Base-by-base conservation (phyloP, 176 grass and related monocot species). In the Musa schizocarpa region DNA sequence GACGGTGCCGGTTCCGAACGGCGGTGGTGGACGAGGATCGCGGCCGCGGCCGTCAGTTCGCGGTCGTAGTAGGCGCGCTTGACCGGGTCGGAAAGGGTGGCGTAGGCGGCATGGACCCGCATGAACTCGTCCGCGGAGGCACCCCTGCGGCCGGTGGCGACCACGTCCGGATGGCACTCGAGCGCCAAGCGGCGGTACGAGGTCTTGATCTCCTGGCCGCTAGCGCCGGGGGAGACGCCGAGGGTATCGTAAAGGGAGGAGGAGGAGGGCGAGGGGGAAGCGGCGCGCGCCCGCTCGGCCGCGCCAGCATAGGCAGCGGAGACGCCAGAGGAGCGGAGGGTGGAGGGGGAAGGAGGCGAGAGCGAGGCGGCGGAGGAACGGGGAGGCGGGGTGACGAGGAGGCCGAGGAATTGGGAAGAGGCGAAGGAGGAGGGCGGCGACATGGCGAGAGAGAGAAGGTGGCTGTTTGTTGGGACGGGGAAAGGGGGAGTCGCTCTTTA, bases 31-130 rank as follows among this genome's bases (percentile, higher is more conserved):
- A 65, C 9, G 2, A 50, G 48, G 43, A 70, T 17, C 1, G 20
- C 74, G 5, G 17, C 68, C 29, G n/a, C 9, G 43, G 25, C 10
- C 23, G 87, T 65, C 65, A 86, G 76, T 54, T 48, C 58, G 72
- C 75, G 83, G 52, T 92, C 83, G 83, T 92, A 92, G 75, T 88
- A 81, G 23, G 86, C 78, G 71, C 86, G 86, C 76, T 84, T 92
- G 71, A 26, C 56, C 54, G 89, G 86, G 63, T 92, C 86, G 23
- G 81, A 88, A 64, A 86, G 86, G 57, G 81, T 92, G 67, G 63
- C 63, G 67, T 92, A 92, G 58, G 89, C 89, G 51, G 78, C 72
- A 71, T 92, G 89, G n/a, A 92, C 76, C 23, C 86, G 86, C 71
- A 88, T 88, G 81, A 92, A 92, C 62, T 88, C 86, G 27, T 88